A percentile compares a stretch with the other conserved stretches of the same genome.
Conservation (phyloP, 208 protist genomes). For the Endotrypanum monterogeii region DNA sequence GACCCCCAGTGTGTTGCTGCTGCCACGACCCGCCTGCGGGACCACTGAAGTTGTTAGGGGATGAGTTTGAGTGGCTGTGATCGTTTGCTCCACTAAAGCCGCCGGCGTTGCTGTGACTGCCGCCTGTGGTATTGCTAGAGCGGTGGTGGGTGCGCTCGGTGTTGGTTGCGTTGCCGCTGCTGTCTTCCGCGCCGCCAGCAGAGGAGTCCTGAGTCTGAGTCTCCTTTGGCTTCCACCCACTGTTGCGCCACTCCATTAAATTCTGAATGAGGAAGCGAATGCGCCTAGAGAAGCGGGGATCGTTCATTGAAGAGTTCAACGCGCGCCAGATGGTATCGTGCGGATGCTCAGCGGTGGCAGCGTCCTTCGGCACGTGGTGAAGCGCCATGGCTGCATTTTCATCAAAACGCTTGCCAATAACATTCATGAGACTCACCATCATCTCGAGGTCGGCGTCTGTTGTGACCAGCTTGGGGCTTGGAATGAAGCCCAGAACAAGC, state of each 20-base stretch:
- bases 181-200: conserved; percentile 26
- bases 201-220: conserved; percentile 27
- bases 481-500: conserved; percentile 35
- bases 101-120: conserved; percentile 7
- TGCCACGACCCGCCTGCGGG: conserved; percentile 21
- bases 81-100: conserved; percentile 19
- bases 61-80: conserved; percentile 24
- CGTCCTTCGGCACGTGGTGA: conserved; percentile 26
- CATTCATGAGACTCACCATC: conserved; percentile 79
- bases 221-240: conserved; percentile 72
- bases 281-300: conserved; percentile 62
- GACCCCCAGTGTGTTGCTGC: conserved; percentile 26
- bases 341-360: conserved; percentile 19
- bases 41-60: conserved; percentile 27
- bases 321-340: conserved; percentile 56
- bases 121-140: conserved; percentile 10
- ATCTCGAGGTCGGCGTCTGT: conserved; percentile 83
- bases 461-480: conserved; percentile 37
- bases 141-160: conserved; percentile 19
- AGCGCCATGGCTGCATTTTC: conserved; percentile 31
- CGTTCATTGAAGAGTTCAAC: conserved; percentile 47
- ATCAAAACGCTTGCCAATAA: conserved; percentile 83
- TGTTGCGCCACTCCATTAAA: conserved; percentile 68
- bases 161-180: conserved; percentile 24
- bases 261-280: conserved; percentile 90